Base-by-base conservation (phyloP, 1,139 yeast genomes). In the Hansenula lynferdii region DNA sequence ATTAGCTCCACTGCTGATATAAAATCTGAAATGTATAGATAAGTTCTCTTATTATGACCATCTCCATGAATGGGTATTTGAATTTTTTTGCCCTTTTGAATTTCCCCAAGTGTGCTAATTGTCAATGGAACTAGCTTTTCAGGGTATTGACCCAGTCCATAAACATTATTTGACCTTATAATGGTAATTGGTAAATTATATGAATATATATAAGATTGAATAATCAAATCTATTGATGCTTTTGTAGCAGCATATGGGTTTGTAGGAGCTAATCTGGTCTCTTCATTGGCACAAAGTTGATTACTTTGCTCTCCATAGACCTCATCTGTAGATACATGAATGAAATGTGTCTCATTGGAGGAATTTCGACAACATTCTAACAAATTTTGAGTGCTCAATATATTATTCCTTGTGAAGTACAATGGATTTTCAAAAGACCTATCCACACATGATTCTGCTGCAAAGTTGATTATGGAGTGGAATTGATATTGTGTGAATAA, bases 231-330 rank as follows among this genome's bases (percentile, higher is more conserved):
- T 5, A 72, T 62, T 2, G 80, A 66, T 2, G 82, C 83, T 49
- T 77, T 77, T 17, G 79, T 64, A 0, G 83, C 81, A 3, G 83
- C 65, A 45, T 77, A 77, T 1, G 83, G 83, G 45, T 75, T 77
- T 0, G 83, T 70, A 1, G 84, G 84, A 12, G 60, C 57, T 23
- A 77, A 53, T 1, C 50, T 48, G 2, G 67, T 60, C 0, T 57
- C 41, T 48, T 74, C 80, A 8, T 54, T 48, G n/a, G 65, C 67
- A 5, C 52, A 58, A n/a, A 7, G 8, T 5, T 58, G 62, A 1
- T 27, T 22, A 2, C 17, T 20, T 26, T 50, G 54, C 40, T 67
- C 70, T 1, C 83, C 83, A 45, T 77, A 77, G 1, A 77, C 83
- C 45, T 77, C 84, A 49, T 77, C 84, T 0, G 84, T 77, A 4